Evolutionary conservation across 106 monocot genomes (phyloP), one percentile per base, ranked within the genome.

Genomic region (Dioscorea zingiberensis): DNA sequence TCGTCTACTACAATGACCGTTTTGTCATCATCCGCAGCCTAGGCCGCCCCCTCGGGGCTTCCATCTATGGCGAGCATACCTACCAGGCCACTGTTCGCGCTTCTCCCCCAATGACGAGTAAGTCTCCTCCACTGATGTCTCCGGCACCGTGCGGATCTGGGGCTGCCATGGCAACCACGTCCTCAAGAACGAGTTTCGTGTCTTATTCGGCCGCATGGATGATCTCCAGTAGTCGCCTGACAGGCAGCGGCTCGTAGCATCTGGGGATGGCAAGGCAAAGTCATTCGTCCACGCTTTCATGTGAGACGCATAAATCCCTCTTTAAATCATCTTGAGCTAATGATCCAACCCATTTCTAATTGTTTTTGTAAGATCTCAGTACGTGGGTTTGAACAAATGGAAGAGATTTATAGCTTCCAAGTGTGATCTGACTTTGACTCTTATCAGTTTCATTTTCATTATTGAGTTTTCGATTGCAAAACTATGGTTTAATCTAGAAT

Each of bases 21-120:
- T 89, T 86, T 59, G 97, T 98, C 15, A 62, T 98, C 56, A 67
- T 88, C 71, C 84, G 92, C 21, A 63, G 78, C 44, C 86, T 98
- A 45, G 77, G 63, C 44, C 59, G 60, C 44, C 92, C 92, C 26
- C 73, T 86, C 60, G 83, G 84, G 22, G 74, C 69, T 27, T 72
- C 59, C 15, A 67, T 89, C 66, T 98, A 98, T 76, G 86, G 79
- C 3, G 97, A 98, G 58, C 97, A 98, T 73, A 81, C 81, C 23
- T 84, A 98, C 83, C 79, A 57, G 12, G 79, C 81, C 60, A 86
- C 97, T 23, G 83, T 93, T 45, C 89, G 15, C 79, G 97, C 17
- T 93, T 93, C 73, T 98, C 97, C 56, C 97, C 92, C 58, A 98
- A 98, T 54, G 97, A 92, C 48, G 97, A 98, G 81, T 98, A 92